Evolutionary conservation across 495 filamentous ascomycete genomes (phyloP), one percentile per base, ranked within the genome.

Genomic region (Diplogelasinospora grovesii): DNA sequence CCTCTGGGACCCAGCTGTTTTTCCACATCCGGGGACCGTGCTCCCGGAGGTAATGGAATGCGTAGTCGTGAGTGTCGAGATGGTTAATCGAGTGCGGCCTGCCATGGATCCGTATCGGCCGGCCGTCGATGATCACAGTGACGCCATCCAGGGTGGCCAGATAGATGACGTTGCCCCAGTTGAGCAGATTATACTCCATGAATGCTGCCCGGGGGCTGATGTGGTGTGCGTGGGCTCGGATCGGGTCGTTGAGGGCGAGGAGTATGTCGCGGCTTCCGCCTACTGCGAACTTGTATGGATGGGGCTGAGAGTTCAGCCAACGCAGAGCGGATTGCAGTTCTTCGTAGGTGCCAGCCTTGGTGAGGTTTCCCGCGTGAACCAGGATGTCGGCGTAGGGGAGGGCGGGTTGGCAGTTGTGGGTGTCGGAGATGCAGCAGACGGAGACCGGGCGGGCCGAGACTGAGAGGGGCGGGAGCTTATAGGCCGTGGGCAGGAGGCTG

Each of bases 331-430:
- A 71, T 63, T 84, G 79, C 33, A 90, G 70, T 34, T 92, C 84
- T 10, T 61, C 59, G 19, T 76, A 68, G n/a, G 78, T 82, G 36
- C 89, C 89, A 43, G 74, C 70, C 40, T 89, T 85, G 33, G 81
- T 80, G 16, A 95, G 68, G 58, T 95, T 89, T n/a, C 89, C 89
- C 11, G 87, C 85, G 52, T 95, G 89, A 37, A 95, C 82, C 10
- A 95, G 70, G 4, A 95, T 71, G 46, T 95, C 88, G 15, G 85
- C 89, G 16, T 74, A 64, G 4, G 88, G 88, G 2, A 94, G 62
- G 5, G 60, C 57, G 36, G 70, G 64, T 13, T 63, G 59, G 47
- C 73, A 75, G 63, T 83, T 78, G 64, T 95, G 89, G 3, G 89
- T 93, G 64, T 95, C 89, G 5, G 88, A 90, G 32, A 95, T 78